Percentiles rank a stretch among this genome's conserved stretches.
These are phyloP conservation scores for Suillus ampliporus DNA, from an alignment of 768 basidiomycete genomes.

Conservation along the genomic window DNA sequence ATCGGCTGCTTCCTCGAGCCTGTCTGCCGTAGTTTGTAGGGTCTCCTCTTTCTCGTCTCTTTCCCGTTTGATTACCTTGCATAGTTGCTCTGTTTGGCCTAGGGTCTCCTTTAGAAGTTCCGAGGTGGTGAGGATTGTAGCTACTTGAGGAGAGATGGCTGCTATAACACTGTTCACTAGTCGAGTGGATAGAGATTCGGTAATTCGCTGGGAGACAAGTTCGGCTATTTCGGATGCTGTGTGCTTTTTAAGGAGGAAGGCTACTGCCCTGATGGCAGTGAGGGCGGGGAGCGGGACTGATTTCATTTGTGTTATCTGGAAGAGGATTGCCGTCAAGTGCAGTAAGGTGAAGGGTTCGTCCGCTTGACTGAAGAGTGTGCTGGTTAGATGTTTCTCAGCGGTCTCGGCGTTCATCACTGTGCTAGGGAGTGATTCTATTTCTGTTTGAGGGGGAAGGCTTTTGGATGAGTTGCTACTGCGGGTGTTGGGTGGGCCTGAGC, in stretches of 20 bases:
- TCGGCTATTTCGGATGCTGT: background rate
- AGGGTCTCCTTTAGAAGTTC: no score
- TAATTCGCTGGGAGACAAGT: background rate
- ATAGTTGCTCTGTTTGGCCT: no score
- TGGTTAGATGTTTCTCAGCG: background rate
- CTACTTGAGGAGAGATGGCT: background rate
- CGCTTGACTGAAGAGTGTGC: background rate
- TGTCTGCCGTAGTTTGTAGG: background rate
- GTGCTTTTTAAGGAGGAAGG: background rate
- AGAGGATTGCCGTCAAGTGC: background rate
- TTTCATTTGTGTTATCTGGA: background rate
- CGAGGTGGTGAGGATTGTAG: background rate
- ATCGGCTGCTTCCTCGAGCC: background rate
- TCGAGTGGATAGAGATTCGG: background rate
- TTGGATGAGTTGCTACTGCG: no score
- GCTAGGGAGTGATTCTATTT: background rate
- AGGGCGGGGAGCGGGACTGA: background rate
- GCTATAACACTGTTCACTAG: background rate
- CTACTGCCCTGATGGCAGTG: background rate
- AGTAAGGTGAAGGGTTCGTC: background rate
- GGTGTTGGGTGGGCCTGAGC: no score
- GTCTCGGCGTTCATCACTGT: background rate
- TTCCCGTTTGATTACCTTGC: background rate
- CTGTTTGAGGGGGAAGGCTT: accelerated
- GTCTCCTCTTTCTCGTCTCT: background rate